phyloP scores from a whole-genome alignment of 352 stramenopile species.

The Phytophthora quininea region DNA sequence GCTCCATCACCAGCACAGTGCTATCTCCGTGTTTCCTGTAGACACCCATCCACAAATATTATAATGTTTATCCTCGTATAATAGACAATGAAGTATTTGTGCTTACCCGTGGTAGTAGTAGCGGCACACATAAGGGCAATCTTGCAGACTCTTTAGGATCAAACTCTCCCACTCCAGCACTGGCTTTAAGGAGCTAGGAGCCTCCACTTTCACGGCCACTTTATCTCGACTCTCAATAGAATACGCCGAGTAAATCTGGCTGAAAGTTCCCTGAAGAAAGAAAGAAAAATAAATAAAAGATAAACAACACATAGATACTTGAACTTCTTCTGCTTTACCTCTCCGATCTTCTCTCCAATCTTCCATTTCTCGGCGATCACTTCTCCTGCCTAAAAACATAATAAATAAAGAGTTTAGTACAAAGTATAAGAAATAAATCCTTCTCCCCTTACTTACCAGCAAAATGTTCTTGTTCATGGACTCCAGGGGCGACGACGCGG shows the following conservation, averaged over 20 bases:
- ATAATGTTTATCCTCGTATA: too few species aligned
- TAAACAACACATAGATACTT: slow-evolving; percentile 5
- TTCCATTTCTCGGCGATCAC: slow-evolving; percentile 85
- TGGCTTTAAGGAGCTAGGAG: slow-evolving; percentile 84
- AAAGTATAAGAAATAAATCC: slow-evolving; percentile 8
- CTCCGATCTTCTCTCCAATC: slow-evolving; percentile 88
- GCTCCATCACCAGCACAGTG: slow-evolving; percentile 89
- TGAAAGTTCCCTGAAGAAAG: slow-evolving; percentile 75
- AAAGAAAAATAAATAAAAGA: slow-evolving; percentile 8
- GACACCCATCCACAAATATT: too few species aligned
- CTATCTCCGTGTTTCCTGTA: slow-evolving; percentile 80
- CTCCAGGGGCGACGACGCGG: slow-evolving; percentile 57
- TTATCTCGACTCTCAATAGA: slow-evolving; percentile 73
- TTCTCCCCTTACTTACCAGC: slow-evolving; percentile 45
- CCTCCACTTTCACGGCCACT: slow-evolving; percentile 88
- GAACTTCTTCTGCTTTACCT: slow-evolving; percentile 40
- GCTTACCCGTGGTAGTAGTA: slow-evolving; percentile 88
- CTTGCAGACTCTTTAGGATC: slow-evolving; percentile 86
- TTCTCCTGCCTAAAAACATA: slow-evolving; percentile 66
- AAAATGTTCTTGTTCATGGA: slow-evolving; percentile 86
- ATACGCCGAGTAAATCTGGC: slow-evolving; percentile 89
- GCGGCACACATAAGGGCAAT: slow-evolving; percentile 81
- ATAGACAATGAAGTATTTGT: too few species aligned
- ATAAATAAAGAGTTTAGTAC: slow-evolving; percentile 6
- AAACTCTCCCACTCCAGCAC: slow-evolving; percentile 90